Percentiles rank a stretch among this genome's conserved stretches.
Conservation (phyloP, 164 flowering plant species). For the Berberis thunbergii region DNA sequence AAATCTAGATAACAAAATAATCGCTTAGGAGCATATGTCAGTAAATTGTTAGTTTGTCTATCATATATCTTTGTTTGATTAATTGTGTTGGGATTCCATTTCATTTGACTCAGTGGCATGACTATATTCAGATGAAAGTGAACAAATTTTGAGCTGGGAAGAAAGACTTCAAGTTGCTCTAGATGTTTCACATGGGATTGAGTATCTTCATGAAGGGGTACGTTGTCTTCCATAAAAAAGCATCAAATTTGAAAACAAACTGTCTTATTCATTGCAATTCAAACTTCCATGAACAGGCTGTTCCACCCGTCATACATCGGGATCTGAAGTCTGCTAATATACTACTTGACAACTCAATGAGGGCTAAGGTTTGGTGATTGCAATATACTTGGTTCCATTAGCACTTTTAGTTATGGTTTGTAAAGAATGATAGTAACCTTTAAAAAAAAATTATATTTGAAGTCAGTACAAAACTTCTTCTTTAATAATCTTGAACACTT, state of each 20-base stretch:
- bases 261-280: not conserved
- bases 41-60: not conserved
- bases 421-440: too few relatives aligned
- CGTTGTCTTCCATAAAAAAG: constrained; percentile 8
- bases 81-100: not conserved
- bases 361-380: constrained; percentile 66
- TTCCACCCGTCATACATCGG: constrained; percentile 93
- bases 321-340: constrained; percentile 96
- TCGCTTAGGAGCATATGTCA: too few relatives aligned
- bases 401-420: too few relatives aligned
- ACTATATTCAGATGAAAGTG: constrained; percentile 41
- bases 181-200: constrained; percentile 92
- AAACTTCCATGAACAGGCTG: constrained; percentile 55
- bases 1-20: too few relatives aligned
- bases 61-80: not conserved
- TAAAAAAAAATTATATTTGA: too few relatives aligned
- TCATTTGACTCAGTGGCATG: constrained; percentile 8
- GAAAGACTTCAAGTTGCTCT: constrained; percentile 86
- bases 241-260: constrained; percentile 1
- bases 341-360: constrained; percentile 66
- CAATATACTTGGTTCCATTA: not conserved
- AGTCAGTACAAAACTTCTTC: not conserved
- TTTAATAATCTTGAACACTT: not conserved
- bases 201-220: constrained; percentile 99
- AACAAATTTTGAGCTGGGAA: constrained; percentile 65